phyloP scores from a whole-genome alignment of 1,284 basidiomycete species.

The Heterobasidion parviporum region DNA sequence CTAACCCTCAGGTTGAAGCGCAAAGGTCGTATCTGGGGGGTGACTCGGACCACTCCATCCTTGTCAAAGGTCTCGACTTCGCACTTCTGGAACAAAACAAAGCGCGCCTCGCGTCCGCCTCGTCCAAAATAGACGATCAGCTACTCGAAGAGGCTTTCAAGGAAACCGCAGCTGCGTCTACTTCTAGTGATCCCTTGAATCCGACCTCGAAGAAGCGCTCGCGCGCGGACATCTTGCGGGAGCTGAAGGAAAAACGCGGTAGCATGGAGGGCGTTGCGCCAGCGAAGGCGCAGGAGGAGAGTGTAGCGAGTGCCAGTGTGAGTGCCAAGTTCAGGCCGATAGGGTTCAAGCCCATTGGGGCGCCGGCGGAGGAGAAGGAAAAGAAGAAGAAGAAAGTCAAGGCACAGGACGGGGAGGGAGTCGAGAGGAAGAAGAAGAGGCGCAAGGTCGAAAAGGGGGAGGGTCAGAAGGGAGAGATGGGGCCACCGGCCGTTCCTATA shows the following conservation, averaged over 20 bases:
- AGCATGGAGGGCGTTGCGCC: constrained; percentile 10
- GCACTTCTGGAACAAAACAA: constrained; percentile 80
- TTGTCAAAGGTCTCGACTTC: constrained; percentile 88
- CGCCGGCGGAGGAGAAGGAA: constrained; percentile 17
- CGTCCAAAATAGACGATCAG: constrained; percentile 61
- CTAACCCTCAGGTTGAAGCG: constrained; percentile 52
- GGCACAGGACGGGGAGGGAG: constrained; percentile 17
- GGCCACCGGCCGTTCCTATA: neutral
- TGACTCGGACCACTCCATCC: constrained; percentile 76
- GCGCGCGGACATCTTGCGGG: constrained; percentile 64
- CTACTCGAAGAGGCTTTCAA: constrained; percentile 69
- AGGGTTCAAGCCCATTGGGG: constrained; percentile 59
- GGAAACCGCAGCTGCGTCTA: constrained; percentile 24
- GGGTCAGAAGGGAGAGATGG: neutral
- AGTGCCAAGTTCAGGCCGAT: constrained; percentile 70
- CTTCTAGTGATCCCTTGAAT: neutral
- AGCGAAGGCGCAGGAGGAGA: constrained; percentile 1
- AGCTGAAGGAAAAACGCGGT: constrained; percentile 57
- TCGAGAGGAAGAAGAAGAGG: constrained; percentile 31
- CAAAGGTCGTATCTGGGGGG: constrained; percentile 83
- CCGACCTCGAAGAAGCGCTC: constrained; percentile 49
- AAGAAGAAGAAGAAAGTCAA: constrained; percentile 25
- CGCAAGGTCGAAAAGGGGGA: constrained; percentile 29
- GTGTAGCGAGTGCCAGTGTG: neutral
- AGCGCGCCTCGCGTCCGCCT: constrained; percentile 44